Percentiles rank a stretch among this genome's conserved stretches.
phyloP scores from a whole-genome alignment of 2,329 filamentous ascomycete genomes.

The Sordariomycetes sp. region DNA sequence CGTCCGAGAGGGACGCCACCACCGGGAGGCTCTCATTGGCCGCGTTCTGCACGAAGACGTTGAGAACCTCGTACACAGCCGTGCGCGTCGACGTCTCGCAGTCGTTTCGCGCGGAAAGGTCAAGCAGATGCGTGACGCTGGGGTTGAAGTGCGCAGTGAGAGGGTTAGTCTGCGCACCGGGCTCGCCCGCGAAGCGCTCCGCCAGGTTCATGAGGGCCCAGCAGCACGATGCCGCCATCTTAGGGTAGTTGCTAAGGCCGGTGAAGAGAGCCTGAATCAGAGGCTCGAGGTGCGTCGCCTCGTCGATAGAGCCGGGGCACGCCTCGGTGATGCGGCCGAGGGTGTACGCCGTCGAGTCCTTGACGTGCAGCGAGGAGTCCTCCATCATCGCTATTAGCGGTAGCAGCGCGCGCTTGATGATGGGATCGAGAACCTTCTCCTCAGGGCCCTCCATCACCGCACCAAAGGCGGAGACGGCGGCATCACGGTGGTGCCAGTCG shows the following conservation, averaged over 20 bases:
- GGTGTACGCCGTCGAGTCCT: conserved; percentile 91
- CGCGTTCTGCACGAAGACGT: conserved; percentile 83
- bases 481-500: conserved; percentile 91
- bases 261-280: conserved; percentile 83
- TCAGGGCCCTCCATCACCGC: conserved; percentile 99
- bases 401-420: conserved; percentile 89
- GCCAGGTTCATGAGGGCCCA: conserved; percentile 98
- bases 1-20: conserved; percentile 70
- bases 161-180: conserved; percentile 63
- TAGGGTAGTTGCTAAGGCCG: conserved; percentile 78
- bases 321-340: conserved; percentile 92
- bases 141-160: conserved; percentile 88
- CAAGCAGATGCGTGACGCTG: conserved; percentile 73
- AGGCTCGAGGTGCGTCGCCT: conserved; percentile 65
- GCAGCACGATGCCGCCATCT: conserved; percentile 97
- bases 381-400: conserved; percentile 89
- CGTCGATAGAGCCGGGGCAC: conserved; percentile 84
- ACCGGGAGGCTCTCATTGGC: conserved; percentile 73
- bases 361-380: conserved; percentile 77
- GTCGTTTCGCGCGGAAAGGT: conserved; percentile 71
- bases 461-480: conserved; percentile 91
- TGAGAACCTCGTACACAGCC: conserved; percentile 92
- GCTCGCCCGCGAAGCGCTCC: conserved; percentile 84
- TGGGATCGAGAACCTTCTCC: conserved; percentile 78
- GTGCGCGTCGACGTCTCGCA: conserved; percentile 83